These are phyloP conservation scores for Kwoniella dejecticola DNA, from an alignment of 768 basidiomycete species.

Conservation along the genomic window DNA sequence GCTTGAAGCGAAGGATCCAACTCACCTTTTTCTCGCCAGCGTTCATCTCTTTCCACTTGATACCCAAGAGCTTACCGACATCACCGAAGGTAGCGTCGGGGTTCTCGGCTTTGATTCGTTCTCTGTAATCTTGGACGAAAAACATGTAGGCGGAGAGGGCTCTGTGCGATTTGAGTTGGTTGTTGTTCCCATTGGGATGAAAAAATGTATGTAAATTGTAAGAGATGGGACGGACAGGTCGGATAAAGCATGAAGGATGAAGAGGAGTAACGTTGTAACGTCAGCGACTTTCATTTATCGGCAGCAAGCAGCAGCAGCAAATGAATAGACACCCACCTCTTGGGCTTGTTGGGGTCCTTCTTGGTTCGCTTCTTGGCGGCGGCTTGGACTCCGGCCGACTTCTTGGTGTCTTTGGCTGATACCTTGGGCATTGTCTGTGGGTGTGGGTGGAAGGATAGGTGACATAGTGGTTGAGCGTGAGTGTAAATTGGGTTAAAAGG, in stretches of 20 bases:
- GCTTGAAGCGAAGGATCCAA: too few species aligned
- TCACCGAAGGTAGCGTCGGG: slow-evolving; percentile 89
- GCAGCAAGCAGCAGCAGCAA: neutral
- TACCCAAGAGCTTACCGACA: slow-evolving; percentile 90
- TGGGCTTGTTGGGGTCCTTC: slow-evolving; percentile 82
- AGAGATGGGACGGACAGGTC: neutral
- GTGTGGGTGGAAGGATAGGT: neutral
- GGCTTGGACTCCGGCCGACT: slow-evolving; percentile 28
- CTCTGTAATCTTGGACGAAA: slow-evolving; percentile 95
- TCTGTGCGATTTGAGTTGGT: too few species aligned
- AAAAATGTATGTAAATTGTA: too few species aligned
- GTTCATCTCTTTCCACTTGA: slow-evolving; percentile 94
- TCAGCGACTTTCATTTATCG: neutral
- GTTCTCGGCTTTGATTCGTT: slow-evolving; percentile 93
- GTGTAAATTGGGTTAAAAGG: neutral
- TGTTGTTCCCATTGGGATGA: too few species aligned
- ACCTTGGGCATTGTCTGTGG: slow-evolving; percentile 28
- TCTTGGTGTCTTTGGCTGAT: slow-evolving; percentile 31
- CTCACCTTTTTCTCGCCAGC: slow-evolving; percentile 87
- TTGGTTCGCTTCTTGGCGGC: slow-evolving; percentile 40
- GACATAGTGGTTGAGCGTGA: neutral
- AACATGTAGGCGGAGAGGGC: slow-evolving; percentile 98
- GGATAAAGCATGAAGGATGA: neutral
- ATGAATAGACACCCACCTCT: slow-evolving; percentile 60
- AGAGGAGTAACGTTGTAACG: neutral